Conservation (phyloP, 1,284 basidiomycete species). For the Trichosporon ovoides region DNA sequence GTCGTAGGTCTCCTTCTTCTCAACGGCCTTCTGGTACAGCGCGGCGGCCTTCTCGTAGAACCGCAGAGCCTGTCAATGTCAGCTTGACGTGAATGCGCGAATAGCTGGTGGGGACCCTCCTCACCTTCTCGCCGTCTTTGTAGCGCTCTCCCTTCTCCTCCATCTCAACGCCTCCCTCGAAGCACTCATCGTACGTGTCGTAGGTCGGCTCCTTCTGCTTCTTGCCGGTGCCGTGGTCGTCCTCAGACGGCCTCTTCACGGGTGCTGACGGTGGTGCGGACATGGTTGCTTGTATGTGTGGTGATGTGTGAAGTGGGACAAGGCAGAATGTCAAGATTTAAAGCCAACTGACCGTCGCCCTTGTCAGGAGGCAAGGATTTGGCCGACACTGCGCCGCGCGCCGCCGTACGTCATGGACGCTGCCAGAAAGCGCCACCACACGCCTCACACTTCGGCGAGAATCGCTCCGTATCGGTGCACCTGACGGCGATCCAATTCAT, state of each 20-base stretch:
- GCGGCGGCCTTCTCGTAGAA: conserved; percentile 46
- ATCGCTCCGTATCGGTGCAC: background rate
- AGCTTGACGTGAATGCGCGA: too few species aligned
- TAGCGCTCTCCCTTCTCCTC: conserved; percentile 51
- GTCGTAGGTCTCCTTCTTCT: conserved; percentile 34
- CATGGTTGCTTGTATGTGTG: background rate
- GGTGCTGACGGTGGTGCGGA: conserved; percentile 8
- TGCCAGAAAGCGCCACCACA: background rate
- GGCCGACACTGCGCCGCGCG: background rate
- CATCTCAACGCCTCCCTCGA: conserved; percentile 47
- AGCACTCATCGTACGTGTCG: conserved; percentile 47
- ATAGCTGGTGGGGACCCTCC: too few species aligned
- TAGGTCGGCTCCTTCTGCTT: conserved; percentile 40
- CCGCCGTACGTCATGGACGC: conserved; percentile 7
- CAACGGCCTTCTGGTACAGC: conserved; percentile 44
- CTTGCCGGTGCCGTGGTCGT: conserved; percentile 21
- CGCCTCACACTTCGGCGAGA: background rate
- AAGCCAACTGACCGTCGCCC: too few species aligned
- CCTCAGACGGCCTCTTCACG: conserved; percentile 12
- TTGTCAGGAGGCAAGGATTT: too few species aligned
- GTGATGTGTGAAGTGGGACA: background rate
- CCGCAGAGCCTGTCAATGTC: conserved; percentile 35
- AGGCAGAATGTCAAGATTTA: background rate
- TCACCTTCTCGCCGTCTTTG: conserved; percentile 46
- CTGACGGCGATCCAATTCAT: too few species aligned